Evolutionary conservation across 768 basidiomycete species (phyloP), one percentile per base, ranked within the genome.

Genomic region (Clitopilus passeckerianus): DNA sequence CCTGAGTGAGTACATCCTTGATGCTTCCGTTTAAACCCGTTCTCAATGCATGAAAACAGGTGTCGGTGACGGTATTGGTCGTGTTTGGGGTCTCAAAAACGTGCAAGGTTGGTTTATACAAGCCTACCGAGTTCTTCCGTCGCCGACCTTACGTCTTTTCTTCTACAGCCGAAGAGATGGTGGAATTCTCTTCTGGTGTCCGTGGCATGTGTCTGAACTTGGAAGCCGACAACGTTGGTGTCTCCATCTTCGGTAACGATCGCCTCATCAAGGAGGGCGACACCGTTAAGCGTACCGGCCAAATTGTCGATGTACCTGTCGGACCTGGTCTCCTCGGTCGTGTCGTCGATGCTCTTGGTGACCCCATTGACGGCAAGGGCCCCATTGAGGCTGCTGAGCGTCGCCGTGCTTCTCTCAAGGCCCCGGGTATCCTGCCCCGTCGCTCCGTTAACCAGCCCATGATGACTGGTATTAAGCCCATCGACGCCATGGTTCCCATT

Each of bases 141-240:
- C 37, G 6, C 18, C 9, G 41, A 30, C 34, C 60, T 23, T 54
- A 16, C 43, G 16, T 33, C 52, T 55, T 59, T 64, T 60, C 63
- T 53, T 64, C 58, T 67, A 54, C 76, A 95, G 90, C 90, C 79
- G 97, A 99, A 81, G 97, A 99, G 87, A 99, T 99, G 97, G 97
- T 99, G 86, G 97, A 99, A 86, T 99, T 99, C 86, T 93, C 96
- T 54, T 98, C 97, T 56, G 97, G 97, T 78, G 88, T 99, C 70
- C 95, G 97, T 75, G 97, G 97, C 84, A 99, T 99, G 97, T 98
- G 95, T 78, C 79, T 99, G 78, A 99, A 99, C 91, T 90, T 99
- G 87, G 97, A 99, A 81, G 94, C 96, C 79, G 97, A 98, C 89
- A 98, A 98, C 71, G 96, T 98, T 83, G 97, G 97, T 93, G 94